Percentiles rank a stretch among this genome's conserved stretches.
Evolutionary conservation across 1,284 basidiomycete species (phyloP).

Genomic region (Golubevia pallescens): DNA sequence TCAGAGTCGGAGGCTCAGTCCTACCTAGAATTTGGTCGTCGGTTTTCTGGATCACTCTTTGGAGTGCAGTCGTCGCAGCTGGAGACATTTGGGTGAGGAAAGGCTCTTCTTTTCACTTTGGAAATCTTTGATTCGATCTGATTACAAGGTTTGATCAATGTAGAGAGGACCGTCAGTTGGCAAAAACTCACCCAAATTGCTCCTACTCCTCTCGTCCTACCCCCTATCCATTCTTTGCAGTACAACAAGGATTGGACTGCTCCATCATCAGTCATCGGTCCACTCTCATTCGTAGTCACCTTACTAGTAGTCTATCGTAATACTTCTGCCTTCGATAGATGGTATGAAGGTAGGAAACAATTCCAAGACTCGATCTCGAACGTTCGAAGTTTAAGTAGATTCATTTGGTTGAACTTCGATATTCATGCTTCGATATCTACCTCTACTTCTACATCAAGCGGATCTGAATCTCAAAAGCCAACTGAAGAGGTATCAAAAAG

Average conservation of each 20-base stretch:
- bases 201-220: too few relatives aligned
- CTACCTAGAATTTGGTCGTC: constrained; percentile 27
- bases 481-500: neutral
- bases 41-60: constrained; percentile 28
- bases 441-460: neutral
- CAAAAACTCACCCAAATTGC: too few relatives aligned
- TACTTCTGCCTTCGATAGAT: constrained; percentile 30
- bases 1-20: constrained; percentile 22
- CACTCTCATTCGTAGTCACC: constrained; percentile 33
- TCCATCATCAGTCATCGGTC: constrained; percentile 20
- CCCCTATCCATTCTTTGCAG: neutral
- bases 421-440: constrained; percentile 3
- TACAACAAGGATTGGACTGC: constrained; percentile 26
- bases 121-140: too few relatives aligned
- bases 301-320: constrained; percentile 41
- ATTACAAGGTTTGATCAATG: too few relatives aligned
- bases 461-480: constrained; percentile 3
- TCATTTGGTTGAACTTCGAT: constrained; percentile 38
- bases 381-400: constrained; percentile 12
- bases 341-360: constrained; percentile 31
- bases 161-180: too few relatives aligned
- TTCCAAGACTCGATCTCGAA: constrained; percentile 28
- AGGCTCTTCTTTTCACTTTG: too few relatives aligned
- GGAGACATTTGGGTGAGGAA: constrained; percentile 19
- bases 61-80: constrained; percentile 22